These are phyloP conservation scores for Capsicum baccatum DNA, from an alignment of 257 asterid genomes.

Conservation along the genomic window DNA sequence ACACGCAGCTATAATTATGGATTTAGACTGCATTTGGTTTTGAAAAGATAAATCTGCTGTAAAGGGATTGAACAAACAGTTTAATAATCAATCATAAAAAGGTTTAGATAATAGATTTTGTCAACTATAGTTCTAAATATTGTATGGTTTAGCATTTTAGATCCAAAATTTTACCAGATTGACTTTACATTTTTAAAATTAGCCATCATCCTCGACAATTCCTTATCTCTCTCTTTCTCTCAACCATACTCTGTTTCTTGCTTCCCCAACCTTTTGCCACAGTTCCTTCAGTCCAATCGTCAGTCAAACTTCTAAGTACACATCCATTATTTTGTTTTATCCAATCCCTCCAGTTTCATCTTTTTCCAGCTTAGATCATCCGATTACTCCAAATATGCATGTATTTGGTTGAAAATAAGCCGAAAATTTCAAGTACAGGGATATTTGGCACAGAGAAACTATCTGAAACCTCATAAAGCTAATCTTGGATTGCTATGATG, in stretches of 20 bases:
- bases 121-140: neutral
- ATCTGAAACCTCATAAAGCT: neutral
- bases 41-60: neutral
- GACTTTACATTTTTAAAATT: neutral
- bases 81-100: neutral
- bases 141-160: neutral
- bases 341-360: neutral
- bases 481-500: neutral
- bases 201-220: neutral
- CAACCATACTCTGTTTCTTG: neutral
- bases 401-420: neutral
- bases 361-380: neutral
- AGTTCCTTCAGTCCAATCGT: neutral
- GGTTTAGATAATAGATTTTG: neutral
- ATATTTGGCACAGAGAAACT: neutral
- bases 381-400: neutral
- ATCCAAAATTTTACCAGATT: neutral
- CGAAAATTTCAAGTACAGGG: neutral
- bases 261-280: neutral
- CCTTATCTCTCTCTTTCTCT: neutral
- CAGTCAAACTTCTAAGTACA: neutral
- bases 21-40: neutral
- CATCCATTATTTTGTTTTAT: constrained; percentile 15
- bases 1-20: neutral
- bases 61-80: neutral